phyloP scores from a whole-genome alignment of 2,329 filamentous ascomycete species.

The Colletotrichum echinochloae region DNA sequence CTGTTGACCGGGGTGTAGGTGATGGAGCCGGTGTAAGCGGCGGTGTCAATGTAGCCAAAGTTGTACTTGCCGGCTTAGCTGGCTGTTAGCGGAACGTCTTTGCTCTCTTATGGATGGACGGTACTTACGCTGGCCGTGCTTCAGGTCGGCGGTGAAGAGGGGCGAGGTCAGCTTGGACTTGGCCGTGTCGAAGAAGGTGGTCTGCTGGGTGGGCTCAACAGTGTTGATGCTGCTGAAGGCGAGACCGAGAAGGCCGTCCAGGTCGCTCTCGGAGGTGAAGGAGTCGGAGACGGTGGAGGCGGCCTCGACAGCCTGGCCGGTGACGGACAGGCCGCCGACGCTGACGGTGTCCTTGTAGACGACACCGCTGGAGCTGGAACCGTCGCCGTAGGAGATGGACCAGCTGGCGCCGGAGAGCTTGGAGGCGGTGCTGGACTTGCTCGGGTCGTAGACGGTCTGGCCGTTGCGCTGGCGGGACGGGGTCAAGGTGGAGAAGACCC shows the following conservation, averaged over 20 bases:
- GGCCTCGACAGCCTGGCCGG: slow-evolving; percentile 48
- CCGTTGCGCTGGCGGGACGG: slow-evolving; percentile 42
- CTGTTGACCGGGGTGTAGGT: slow-evolving; percentile 67
- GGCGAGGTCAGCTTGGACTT: slow-evolving; percentile 35
- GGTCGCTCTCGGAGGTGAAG: slow-evolving; percentile 44
- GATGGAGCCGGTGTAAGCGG: slow-evolving; percentile 67
- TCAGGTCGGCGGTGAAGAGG: slow-evolving; percentile 41
- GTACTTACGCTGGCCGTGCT: slow-evolving; percentile 33
- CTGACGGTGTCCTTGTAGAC: slow-evolving; percentile 49
- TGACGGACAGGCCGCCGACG: slow-evolving; percentile 47
- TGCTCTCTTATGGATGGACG: slow-evolving; percentile 47
- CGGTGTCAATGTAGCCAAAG: slow-evolving; percentile 64
- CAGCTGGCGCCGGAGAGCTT: slow-evolving; percentile 46
- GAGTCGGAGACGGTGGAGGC: slow-evolving; percentile 45
- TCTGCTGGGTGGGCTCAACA: slow-evolving; percentile 48
- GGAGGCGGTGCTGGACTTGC: slow-evolving; percentile 46
- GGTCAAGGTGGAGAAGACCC: slow-evolving; percentile 51
- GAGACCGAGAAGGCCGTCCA: slow-evolving; percentile 75
- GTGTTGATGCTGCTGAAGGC: slow-evolving; percentile 65
- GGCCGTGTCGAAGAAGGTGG: slow-evolving; percentile 45
- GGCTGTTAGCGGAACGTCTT: background rate
- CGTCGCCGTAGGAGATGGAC: slow-evolving; percentile 50
- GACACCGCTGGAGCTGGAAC: slow-evolving; percentile 47
- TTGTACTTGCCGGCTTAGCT: slow-evolving; percentile 50
- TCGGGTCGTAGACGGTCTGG: slow-evolving; percentile 48